A percentile compares a stretch with the other conserved stretches of the same genome.
phyloP scores from a whole-genome alignment of 83 land plant genomes.

The Larix sibirica region DNA sequence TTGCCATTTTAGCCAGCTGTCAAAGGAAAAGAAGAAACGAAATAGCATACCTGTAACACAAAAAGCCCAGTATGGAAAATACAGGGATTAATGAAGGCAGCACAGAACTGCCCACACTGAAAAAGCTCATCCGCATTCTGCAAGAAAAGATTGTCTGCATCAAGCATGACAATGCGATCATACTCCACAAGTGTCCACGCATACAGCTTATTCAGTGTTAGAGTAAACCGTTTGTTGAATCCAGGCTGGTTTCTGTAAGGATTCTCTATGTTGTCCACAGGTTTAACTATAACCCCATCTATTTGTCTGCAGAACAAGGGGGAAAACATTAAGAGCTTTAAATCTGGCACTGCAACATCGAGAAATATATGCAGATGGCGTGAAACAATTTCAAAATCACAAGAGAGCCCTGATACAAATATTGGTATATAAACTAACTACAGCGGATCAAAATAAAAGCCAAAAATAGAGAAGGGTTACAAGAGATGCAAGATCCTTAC shows the following conservation, averaged over 20 bases:
- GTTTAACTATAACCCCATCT: conserved; percentile 30
- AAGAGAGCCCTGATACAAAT: too few species aligned
- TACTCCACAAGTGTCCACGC: conserved; percentile 35
- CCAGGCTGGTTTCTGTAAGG: conserved; percentile 22
- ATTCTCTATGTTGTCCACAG: conserved; percentile 28
- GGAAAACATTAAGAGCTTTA: too few species aligned
- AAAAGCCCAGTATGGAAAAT: conserved; percentile 37
- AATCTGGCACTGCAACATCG: too few species aligned
- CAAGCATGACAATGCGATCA: conserved; percentile 36
- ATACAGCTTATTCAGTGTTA: conserved; percentile 32
- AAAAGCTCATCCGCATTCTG: conserved; percentile 29
- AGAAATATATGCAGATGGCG: too few species aligned
- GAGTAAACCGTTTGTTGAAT: conserved; percentile 27
- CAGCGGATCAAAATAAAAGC: too few species aligned
- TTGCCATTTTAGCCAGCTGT: background rate
- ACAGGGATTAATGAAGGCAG: conserved; percentile 36
- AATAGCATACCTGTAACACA: conserved; percentile 23
- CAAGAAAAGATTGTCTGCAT: conserved; percentile 31
- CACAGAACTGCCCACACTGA: conserved; percentile 36
- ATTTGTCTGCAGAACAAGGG: conserved; percentile 3
- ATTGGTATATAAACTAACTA: too few species aligned
- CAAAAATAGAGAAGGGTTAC: too few species aligned
- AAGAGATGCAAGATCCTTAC: conserved; percentile 36
- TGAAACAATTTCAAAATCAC: too few species aligned
- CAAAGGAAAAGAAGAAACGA: background rate